phyloP scores from a whole-genome alignment of 140 eudicot genomes.

The Eryngium alpinum region DNA sequence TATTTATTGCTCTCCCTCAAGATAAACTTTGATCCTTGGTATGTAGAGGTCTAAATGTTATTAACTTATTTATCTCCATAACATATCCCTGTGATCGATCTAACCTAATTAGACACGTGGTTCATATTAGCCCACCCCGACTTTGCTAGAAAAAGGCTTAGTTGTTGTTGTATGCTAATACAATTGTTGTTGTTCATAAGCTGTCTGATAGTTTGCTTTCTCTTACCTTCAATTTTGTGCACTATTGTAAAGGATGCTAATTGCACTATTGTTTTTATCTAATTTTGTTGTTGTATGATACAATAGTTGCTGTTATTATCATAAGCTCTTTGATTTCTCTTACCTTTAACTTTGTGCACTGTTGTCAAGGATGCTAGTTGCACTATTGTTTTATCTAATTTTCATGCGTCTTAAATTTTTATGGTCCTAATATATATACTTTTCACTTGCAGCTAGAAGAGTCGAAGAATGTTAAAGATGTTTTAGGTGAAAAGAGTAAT shows the following conservation, averaged over 20 bases:
- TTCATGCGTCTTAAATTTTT: not conserved
- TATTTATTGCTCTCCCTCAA: not conserved
- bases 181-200: too few relatives aligned
- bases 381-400: not conserved
- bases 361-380: not conserved
- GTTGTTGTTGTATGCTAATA: too few relatives aligned
- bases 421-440: not conserved
- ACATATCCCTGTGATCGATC: too few relatives aligned
- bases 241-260: not conserved
- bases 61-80: not conserved
- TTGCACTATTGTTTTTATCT: not conserved
- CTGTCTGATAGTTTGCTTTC: not conserved
- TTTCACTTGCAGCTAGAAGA: constrained; percentile 48
- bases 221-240: not conserved
- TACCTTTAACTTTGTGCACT: not conserved
- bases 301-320: not conserved
- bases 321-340: not conserved
- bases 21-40: not conserved
- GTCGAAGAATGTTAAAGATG: constrained; percentile 32
- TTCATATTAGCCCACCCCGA: too few relatives aligned
- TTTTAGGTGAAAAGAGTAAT: constrained; percentile 30
- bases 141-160: too few relatives aligned
- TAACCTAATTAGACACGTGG: too few relatives aligned
- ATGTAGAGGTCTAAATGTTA: not conserved
- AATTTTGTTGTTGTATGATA: too few relatives aligned